These are phyloP conservation scores for Phialophora verrucosa DNA, from an alignment of 2,329 filamentous ascomycete species.

Conservation along the genomic window DNA sequence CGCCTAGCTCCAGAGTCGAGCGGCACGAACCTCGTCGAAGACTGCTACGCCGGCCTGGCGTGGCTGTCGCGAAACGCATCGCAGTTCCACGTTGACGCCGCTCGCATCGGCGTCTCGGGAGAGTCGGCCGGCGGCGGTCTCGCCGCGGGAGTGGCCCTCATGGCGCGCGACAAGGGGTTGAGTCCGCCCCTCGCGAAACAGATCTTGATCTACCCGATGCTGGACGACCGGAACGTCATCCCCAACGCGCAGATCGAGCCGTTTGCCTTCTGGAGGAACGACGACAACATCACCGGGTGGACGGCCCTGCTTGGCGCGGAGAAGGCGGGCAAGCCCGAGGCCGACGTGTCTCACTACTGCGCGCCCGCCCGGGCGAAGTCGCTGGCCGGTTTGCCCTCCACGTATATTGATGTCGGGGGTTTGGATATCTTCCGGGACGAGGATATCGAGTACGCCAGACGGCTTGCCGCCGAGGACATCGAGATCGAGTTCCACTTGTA, in stretches of 20 bases:
- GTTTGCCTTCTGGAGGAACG: conserved; percentile 47
- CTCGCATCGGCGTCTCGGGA: conserved; percentile 50
- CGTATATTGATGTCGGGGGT: conserved; percentile 54
- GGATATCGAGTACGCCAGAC: conserved; percentile 49
- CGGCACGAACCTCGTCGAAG: conserved; percentile 39
- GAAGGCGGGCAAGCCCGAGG: conserved; percentile 39
- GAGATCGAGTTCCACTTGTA: conserved; percentile 54
- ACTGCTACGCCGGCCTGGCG: conserved; percentile 43
- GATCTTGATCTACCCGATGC: conserved; percentile 56
- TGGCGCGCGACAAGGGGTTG: conserved; percentile 46
- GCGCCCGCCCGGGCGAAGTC: conserved; percentile 48
- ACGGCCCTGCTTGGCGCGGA: conserved; percentile 45
- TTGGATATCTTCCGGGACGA: conserved; percentile 54
- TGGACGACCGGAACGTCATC: conserved; percentile 51
- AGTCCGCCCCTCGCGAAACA: conserved; percentile 47
- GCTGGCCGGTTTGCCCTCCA: conserved; percentile 46
- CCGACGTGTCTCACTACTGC: conserved; percentile 42
- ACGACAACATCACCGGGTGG: conserved; percentile 53
- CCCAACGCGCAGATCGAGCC: conserved; percentile 44
- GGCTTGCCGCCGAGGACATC: conserved; percentile 50
- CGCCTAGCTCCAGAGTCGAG: conserved; percentile 41
- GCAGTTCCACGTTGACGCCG: conserved; percentile 50
- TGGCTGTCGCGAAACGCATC: conserved; percentile 49
- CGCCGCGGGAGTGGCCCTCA: conserved; percentile 48
- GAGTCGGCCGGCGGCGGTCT: conserved; percentile 53